A percentile compares a stretch with the other conserved stretches of the same genome.
phyloP scores from a whole-genome alignment of 2,329 filamentous ascomycete species.

The Ophiocordyceps polyrhachis-furcata region DNA sequence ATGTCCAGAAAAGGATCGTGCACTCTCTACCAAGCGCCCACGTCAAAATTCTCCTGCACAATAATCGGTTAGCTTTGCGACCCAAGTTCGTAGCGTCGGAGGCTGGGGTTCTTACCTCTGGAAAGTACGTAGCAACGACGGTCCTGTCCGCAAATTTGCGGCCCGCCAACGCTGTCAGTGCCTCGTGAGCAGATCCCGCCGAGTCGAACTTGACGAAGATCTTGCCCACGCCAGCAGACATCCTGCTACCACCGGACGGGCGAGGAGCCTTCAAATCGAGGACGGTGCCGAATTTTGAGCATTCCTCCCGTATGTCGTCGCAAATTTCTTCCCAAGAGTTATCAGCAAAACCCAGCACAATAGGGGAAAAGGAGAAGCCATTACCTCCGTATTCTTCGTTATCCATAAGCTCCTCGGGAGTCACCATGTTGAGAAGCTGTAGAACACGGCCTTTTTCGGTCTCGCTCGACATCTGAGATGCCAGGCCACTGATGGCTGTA shows the following conservation, averaged over 20 bases:
- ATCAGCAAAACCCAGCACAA: not conserved
- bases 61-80: constrained; percentile 12
- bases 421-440: constrained; percentile 97
- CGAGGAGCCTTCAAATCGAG: constrained; percentile 84
- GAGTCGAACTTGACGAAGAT: constrained; percentile 91
- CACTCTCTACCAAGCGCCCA: constrained; percentile 58
- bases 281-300: constrained; percentile 72
- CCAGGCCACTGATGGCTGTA: constrained; percentile 94
- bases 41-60: constrained; percentile 79
- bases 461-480: constrained; percentile 66
- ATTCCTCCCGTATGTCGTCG: constrained; percentile 87
- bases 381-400: constrained; percentile 87
- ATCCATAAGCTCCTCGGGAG: constrained; percentile 82
- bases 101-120: constrained; percentile 43
- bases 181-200: constrained; percentile 60
- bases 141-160: constrained; percentile 93
- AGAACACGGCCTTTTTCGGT: constrained; percentile 68
- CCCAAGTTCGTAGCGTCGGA: not conserved
- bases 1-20: not conserved
- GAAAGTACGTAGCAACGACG: constrained; percentile 91
- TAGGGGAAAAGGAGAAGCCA: not conserved
- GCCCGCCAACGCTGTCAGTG: constrained; percentile 75
- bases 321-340: constrained; percentile 54
- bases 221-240: constrained; percentile 83
- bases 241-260: constrained; percentile 63